Evolutionary conservation across 306 rosid genomes (phyloP), one percentile per base, ranked within the genome.

Genomic region (Macrotyloma uniflorum): DNA sequence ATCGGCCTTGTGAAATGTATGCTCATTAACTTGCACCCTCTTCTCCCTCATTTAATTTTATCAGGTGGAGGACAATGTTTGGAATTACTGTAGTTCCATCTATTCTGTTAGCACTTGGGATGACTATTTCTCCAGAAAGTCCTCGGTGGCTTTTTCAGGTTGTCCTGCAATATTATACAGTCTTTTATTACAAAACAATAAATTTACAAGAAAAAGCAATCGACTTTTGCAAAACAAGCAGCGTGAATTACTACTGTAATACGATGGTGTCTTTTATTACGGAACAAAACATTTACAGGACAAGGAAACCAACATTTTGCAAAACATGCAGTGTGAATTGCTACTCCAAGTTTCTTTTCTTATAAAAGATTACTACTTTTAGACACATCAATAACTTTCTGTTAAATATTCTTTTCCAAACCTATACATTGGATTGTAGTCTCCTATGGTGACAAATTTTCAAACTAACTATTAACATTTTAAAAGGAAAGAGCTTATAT

Each of bases 71-170:
- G 81, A 86, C 96, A 49, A 93, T 93, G 98, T 93, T 91, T 64
- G 97, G 93, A 46, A 85, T 93, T 85, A 79, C 98, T 28, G 28
- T 90, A 50, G 82, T 93, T 64, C 98, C 98, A 42, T 85, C 98
- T 19, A 19, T 91, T 84, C 79, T 93, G 15, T 86, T 93, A 82
- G 98, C 92, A 26, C 28, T 93, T 22, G 98, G 98, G 76, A 93
- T 93, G 98, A 76, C 84, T 36, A 7, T 90, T 46, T 91, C 92
- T 71, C 98, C 98, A 0, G 98, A 93, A 84, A 93, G 98, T 85
- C 98, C 98, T 9, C 86, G 98, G 30, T 93, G 98, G 98, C 97
- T 93, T 43, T 83, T 87, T 72, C 98, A 91, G 98, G 98, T 93
- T 75, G 30, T 65, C 36, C 50, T 70, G 42, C 78, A 40, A 63